These are phyloP conservation scores for Magnolia sinica DNA, from an alignment of 164 flowering plant genomes.

Conservation along the genomic window DNA sequence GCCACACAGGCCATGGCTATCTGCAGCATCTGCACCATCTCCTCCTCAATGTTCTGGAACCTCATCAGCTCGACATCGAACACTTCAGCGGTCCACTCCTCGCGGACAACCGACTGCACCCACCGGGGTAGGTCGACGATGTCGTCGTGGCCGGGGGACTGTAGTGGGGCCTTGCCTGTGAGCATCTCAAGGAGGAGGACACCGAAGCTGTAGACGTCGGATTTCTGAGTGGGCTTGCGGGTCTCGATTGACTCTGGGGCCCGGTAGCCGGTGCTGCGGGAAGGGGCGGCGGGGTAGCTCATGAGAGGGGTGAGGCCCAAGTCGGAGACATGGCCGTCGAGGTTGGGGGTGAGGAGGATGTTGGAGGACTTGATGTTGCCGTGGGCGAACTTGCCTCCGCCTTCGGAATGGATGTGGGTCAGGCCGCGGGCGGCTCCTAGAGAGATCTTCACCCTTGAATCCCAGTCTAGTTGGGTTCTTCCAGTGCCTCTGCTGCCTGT, in stretches of 20 bases:
- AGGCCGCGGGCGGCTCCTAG: constrained; percentile 82
- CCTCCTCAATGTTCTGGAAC: constrained; percentile 66
- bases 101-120: constrained; percentile 79
- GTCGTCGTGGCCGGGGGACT: constrained; percentile 66
- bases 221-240: constrained; percentile 70
- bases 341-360: constrained; percentile 59
- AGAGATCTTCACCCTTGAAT: constrained; percentile 55
- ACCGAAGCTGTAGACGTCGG: constrained; percentile 89
- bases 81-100: constrained; percentile 89
- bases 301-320: constrained; percentile 72
- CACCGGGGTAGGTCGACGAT: constrained; percentile 87
- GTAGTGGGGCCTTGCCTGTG: constrained; percentile 81
- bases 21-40: constrained; percentile 85
- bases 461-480: constrained; percentile 76
- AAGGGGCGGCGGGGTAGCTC: constrained; percentile 58
- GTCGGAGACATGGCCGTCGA: constrained; percentile 67
- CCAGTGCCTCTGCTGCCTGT: constrained; percentile 75
- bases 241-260: constrained; percentile 89
- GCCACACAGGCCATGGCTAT: constrained; percentile 63
- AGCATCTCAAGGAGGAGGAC: constrained; percentile 80
- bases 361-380: constrained; percentile 86
- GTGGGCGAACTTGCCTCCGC: constrained; percentile 55
- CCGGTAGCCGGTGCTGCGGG: constrained; percentile 64
- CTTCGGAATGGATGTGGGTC: constrained; percentile 59
- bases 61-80: constrained; percentile 77